Percentiles rank a stretch among this genome's conserved stretches.
Evolutionary conservation across 2,329 filamentous ascomycete genomes (phyloP).

Genomic region (Achaetomium macrosporum): DNA sequence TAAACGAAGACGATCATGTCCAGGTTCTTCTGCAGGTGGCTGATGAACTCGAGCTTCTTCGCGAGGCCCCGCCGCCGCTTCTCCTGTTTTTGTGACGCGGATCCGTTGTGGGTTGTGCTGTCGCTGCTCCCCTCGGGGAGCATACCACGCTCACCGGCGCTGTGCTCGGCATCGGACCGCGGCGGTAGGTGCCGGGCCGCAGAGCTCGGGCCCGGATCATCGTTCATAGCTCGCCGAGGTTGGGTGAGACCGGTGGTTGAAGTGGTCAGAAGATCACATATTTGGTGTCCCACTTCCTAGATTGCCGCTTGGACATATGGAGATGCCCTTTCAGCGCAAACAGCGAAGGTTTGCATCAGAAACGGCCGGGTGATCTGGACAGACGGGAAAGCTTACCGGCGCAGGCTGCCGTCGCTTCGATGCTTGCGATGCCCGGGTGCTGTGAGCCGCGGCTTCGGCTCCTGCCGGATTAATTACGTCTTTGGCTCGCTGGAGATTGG

Average conservation of each 20-base stretch:
- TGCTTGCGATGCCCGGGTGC: background rate
- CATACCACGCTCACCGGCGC: conserved; percentile 1
- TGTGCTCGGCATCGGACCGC: conserved; percentile 9
- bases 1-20: conserved; percentile 61
- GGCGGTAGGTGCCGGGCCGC: conserved; percentile 29
- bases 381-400: too few relatives aligned
- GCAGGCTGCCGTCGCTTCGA: background rate
- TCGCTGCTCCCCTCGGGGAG: conserved; percentile 10
- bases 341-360: background rate
- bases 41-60: conserved; percentile 57
- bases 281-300: background rate
- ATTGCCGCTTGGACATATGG: background rate
- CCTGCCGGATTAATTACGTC: too few relatives aligned
- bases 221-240: conserved; percentile 38
- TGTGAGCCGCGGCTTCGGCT: too few relatives aligned
- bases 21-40: conserved; percentile 53
- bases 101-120: conserved; percentile 12
- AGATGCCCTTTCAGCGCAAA: background rate
- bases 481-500: background rate
- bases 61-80: conserved; percentile 33
- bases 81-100: conserved; percentile 18
- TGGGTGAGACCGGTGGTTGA: conserved; percentile 8
- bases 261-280: conserved; percentile 10
- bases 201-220: conserved; percentile 40
- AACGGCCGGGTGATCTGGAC: background rate